Conservation (phyloP, 805 yeast genomes). For the Hanseniaspora lachancei region DNA sequence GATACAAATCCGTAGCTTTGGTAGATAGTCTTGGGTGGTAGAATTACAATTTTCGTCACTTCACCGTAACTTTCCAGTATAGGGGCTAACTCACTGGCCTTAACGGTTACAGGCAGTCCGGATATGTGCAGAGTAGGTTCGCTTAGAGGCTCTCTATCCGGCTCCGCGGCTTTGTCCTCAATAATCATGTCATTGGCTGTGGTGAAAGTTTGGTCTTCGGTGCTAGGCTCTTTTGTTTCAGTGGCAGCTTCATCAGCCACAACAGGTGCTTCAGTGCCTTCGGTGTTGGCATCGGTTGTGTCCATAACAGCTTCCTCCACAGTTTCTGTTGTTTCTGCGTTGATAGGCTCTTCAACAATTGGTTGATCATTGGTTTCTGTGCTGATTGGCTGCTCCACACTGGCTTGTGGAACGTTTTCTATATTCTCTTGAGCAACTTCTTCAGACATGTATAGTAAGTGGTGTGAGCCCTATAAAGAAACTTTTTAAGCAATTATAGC, state of each 20-base stretch:
- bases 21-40: constrained; percentile 49
- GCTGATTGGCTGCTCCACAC: not conserved
- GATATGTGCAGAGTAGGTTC: constrained; percentile 38
- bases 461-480: too few species aligned
- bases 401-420: not conserved
- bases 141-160: constrained; percentile 23
- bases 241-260: not conserved
- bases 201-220: not conserved
- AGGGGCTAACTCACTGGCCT: constrained; percentile 46
- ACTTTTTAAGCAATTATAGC: too few species aligned
- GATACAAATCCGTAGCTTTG: constrained; percentile 54
- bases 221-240: not conserved
- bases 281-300: too few species aligned
- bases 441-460: not conserved
- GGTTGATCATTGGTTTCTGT: not conserved
- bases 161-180: constrained; percentile 14
- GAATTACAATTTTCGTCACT: constrained; percentile 45
- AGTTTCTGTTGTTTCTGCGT: not conserved
- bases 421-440: not conserved
- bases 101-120: constrained; percentile 38
- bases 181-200: not conserved
- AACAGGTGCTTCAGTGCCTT: not conserved
- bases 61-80: constrained; percentile 50
- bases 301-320: too few species aligned
- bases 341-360: not conserved